These are phyloP conservation scores for Calonectria crousiana DNA, from an alignment of 2,329 filamentous ascomycete genomes.

Conservation along the genomic window DNA sequence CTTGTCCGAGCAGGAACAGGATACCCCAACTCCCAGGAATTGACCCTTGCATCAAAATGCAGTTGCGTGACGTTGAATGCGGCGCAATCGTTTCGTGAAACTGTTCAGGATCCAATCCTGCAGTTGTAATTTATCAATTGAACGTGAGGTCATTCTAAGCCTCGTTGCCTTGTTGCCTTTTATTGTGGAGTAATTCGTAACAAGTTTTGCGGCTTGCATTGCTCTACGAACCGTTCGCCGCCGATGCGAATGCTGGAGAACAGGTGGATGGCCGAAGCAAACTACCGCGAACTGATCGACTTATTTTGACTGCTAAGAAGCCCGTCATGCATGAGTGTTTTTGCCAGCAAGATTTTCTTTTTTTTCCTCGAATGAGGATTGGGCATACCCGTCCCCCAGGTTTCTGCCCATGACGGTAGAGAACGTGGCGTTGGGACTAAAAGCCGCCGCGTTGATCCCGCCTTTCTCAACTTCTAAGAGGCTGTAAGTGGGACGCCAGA, in stretches of 20 bases:
- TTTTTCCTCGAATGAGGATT: background rate
- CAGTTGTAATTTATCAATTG: background rate
- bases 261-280: background rate
- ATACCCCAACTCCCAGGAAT: constrained; percentile 25
- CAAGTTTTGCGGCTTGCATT: background rate
- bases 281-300: background rate
- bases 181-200: background rate
- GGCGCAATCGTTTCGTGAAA: background rate
- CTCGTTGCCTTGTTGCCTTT: background rate
- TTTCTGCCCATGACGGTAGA: constrained; percentile 13
- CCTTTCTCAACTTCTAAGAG: background rate
- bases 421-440: constrained; percentile 5
- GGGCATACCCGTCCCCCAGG: background rate
- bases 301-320: constrained; percentile 10
- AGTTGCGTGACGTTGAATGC: background rate
- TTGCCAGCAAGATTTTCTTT: background rate
- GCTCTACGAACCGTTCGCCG: background rate
- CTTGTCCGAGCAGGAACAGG: constrained; percentile 14
- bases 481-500: background rate
- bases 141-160: background rate
- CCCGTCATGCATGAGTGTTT: background rate
- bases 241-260: background rate
- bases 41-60: background rate
- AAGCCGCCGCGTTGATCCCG: background rate
- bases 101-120: background rate